These are phyloP conservation scores for Thymus quinquecostatus DNA, from an alignment of 257 asterid species.

Conservation along the genomic window DNA sequence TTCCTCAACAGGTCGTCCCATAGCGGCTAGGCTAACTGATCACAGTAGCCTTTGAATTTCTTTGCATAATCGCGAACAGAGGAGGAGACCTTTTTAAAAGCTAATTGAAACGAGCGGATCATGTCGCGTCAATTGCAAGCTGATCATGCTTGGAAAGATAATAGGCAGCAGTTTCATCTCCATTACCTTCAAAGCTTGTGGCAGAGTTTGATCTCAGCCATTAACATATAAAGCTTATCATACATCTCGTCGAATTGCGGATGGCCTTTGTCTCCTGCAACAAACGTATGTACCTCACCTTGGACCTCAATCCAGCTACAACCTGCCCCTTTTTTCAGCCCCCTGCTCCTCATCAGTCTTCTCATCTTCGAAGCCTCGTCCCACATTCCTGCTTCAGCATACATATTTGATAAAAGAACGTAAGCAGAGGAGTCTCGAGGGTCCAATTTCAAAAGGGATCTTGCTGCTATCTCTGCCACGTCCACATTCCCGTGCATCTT, in stretches of 20 bases:
- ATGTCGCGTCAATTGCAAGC: no score
- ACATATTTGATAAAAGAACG: not conserved
- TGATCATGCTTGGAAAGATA: no score
- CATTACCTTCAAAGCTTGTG: no score
- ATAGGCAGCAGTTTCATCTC: no score
- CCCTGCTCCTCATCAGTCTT: conserved; percentile 58
- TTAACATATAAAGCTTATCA: conserved; percentile 44
- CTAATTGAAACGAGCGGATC: no score
- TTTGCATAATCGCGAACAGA: no score
- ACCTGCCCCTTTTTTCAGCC: conserved; percentile 84
- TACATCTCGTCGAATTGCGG: conserved; percentile 71
- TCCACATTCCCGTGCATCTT: no score
- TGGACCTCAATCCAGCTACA: conserved; percentile 93
- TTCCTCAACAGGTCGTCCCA: no score
- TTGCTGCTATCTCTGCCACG: not conserved
- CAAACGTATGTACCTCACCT: conserved; percentile 83
- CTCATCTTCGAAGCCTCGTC: conserved; percentile 40
- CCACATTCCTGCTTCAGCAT: not conserved
- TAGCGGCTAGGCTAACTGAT: no score
- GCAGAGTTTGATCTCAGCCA: conserved; percentile 56
- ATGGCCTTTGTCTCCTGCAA: conserved; percentile 86
- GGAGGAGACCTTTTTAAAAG: no score
- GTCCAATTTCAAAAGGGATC: not conserved
- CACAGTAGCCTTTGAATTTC: no score
- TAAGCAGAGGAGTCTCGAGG: not conserved